phyloP scores from a whole-genome alignment of 2,329 filamentous ascomycete species.

The Orbilia blumenaviensis region DNA sequence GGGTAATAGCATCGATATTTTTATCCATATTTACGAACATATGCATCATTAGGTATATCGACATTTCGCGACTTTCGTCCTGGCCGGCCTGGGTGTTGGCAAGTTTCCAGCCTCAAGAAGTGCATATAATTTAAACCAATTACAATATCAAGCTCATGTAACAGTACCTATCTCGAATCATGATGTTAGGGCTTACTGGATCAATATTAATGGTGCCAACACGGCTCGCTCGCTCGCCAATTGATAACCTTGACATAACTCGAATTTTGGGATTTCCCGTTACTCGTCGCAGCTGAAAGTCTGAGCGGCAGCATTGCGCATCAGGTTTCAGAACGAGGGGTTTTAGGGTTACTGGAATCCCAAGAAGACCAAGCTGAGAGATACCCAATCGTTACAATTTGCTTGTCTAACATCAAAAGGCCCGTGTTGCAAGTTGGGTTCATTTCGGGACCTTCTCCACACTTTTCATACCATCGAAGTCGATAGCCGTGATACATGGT shows the following conservation, averaged over 20 bases:
- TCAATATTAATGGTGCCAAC: background rate
- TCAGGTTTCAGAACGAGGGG: conserved; percentile 9
- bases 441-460: conserved; percentile 2
- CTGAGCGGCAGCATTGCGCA: background rate
- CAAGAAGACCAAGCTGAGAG: background rate
- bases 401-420: conserved; percentile 9
- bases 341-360: background rate
- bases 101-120: no score
- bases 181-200: no score
- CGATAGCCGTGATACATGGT: conserved; percentile 6
- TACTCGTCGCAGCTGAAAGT: conserved; percentile 10
- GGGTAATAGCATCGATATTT: no score
- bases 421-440: conserved; percentile 5
- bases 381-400: conserved; percentile 14
- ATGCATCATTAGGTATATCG: no score
- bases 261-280: background rate
- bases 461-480: background rate
- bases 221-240: background rate
- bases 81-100: no score
- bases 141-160: no score
- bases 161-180: no score
- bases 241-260: no score
- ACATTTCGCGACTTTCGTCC: no score
- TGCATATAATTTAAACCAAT: no score
- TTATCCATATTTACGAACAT: no score